A percentile compares a stretch with the other conserved stretches of the same genome.
Conservation (phyloP, 306 rosid species). For the Aeschynomene evenia region DNA sequence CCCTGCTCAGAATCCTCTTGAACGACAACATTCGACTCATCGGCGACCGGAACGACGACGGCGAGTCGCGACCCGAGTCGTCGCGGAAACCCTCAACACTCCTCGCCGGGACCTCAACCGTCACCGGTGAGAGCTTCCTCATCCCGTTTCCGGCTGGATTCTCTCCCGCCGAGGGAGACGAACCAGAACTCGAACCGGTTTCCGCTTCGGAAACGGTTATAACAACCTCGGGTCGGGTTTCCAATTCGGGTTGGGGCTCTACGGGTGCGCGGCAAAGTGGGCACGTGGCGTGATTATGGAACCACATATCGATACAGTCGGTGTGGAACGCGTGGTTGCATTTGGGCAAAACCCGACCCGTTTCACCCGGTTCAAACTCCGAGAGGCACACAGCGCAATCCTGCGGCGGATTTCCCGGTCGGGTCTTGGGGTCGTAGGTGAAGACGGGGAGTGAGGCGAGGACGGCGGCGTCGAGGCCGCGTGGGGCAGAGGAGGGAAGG, state of each 20-base stretch:
- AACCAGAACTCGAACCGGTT: conserved; percentile 45
- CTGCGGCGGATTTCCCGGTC: conserved; percentile 24
- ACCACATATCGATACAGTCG: conserved; percentile 94
- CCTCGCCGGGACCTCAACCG: conserved; percentile 61
- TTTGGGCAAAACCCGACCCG: conserved; percentile 73
- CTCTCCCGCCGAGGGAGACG: not conserved
- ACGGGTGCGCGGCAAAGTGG: conserved; percentile 78
- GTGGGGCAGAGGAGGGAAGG: not conserved
- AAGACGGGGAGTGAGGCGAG: conserved; percentile 63
- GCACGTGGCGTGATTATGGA: conserved; percentile 76
- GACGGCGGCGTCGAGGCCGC: conserved; percentile 63
- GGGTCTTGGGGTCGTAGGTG: conserved; percentile 35
- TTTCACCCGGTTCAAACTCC: conserved; percentile 61
- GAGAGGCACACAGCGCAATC: conserved; percentile 91
- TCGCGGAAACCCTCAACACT: conserved; percentile 28
- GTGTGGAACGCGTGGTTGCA: conserved; percentile 70
- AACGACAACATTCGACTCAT: conserved; percentile 77
- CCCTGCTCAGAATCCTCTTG: conserved; percentile 64
- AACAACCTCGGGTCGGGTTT: conserved; percentile 27
- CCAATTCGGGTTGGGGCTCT: conserved; percentile 26
- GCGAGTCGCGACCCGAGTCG: conserved; percentile 42
- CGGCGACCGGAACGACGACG: conserved; percentile 63
- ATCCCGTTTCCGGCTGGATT: conserved; percentile 1
- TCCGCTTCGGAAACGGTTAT: conserved; percentile 31
- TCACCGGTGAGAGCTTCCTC: conserved; percentile 47